phyloP scores from a whole-genome alignment of 2,329 filamentous ascomycete species.

The Neonectria coccinea region DNA sequence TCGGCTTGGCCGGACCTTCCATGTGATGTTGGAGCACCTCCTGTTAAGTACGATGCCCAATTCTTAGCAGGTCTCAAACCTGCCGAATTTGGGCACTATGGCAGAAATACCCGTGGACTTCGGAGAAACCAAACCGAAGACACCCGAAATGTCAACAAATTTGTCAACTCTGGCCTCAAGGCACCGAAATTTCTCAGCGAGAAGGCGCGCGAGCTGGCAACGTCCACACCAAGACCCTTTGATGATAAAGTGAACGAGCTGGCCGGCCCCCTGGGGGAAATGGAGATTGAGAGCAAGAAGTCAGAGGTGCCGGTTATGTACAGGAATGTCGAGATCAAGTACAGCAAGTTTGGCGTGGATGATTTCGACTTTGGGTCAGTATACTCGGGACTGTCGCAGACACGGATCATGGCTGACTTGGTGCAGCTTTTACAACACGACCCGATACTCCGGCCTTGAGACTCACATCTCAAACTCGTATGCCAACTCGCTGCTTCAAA shows the following conservation, averaged over 20 bases:
- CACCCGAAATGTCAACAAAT: slow-evolving; percentile 72
- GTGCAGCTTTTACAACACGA: slow-evolving; percentile 90
- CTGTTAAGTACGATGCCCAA: slow-evolving; percentile 77
- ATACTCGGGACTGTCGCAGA: slow-evolving; percentile 7
- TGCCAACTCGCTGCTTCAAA: slow-evolving; percentile 89
- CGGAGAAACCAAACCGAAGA: slow-evolving; percentile 87
- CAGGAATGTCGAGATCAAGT: slow-evolving; percentile 96
- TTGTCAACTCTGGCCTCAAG: slow-evolving; percentile 70
- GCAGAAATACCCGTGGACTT: slow-evolving; percentile 78
- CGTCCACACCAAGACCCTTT: slow-evolving; percentile 55
- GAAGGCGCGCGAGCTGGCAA: slow-evolving; percentile 78
- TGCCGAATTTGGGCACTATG: slow-evolving; percentile 81
- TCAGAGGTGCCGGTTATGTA: slow-evolving; percentile 90
- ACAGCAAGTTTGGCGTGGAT: slow-evolving; percentile 98
- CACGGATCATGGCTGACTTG: slow-evolving; percentile 32
- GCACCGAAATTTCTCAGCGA: slow-evolving; percentile 96
- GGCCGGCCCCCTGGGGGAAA: slow-evolving; percentile 73
- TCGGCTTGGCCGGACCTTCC: slow-evolving; percentile 92
- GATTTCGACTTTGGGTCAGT: slow-evolving; percentile 93
- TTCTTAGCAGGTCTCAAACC: slow-evolving; percentile 76
- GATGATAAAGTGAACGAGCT: slow-evolving; percentile 67
- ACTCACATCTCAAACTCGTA: slow-evolving; percentile 98
- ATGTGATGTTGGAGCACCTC: slow-evolving; percentile 87
- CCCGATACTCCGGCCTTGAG: slow-evolving; percentile 89
- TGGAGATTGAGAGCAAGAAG: slow-evolving; percentile 78